These are phyloP conservation scores for Colletotrichum tropicale DNA, from an alignment of 2,329 filamentous ascomycete species.

Conservation along the genomic window DNA sequence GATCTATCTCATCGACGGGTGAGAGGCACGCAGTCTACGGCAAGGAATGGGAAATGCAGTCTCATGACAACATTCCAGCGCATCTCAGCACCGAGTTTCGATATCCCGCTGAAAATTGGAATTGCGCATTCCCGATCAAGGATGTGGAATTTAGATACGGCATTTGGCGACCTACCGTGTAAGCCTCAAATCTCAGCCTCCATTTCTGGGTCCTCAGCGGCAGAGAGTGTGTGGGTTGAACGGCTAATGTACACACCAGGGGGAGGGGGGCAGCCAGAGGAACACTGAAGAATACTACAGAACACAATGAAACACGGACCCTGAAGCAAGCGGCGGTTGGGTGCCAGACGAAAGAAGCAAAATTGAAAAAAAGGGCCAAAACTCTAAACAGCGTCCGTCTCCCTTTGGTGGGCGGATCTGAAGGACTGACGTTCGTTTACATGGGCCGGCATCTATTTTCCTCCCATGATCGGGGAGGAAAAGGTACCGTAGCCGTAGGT, in stretches of 20 bases:
- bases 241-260: not conserved
- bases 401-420: not conserved
- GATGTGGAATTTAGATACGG: not conserved
- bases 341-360: not conserved
- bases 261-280: not conserved
- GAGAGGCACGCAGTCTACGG: not conserved
- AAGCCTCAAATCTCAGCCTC: not conserved
- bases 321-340: not conserved
- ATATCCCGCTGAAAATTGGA: not conserved
- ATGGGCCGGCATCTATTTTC: not conserved
- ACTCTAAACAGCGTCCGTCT: not conserved
- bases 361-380: not conserved
- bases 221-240: not conserved
- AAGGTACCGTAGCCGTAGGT: not conserved
- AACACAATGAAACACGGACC: slow-evolving; percentile 1
- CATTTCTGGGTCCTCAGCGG: not conserved
- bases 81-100: not conserved
- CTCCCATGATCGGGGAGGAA: not conserved
- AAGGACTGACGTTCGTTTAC: not conserved
- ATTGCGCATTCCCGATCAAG: not conserved
- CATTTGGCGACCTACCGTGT: not conserved
- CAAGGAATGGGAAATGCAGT: not conserved
- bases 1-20: not conserved
- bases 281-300: not conserved
- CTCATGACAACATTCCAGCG: not conserved